Evolutionary conservation across 257 asterid genomes (phyloP).

Genomic region (Solanum chiquidenum): DNA sequence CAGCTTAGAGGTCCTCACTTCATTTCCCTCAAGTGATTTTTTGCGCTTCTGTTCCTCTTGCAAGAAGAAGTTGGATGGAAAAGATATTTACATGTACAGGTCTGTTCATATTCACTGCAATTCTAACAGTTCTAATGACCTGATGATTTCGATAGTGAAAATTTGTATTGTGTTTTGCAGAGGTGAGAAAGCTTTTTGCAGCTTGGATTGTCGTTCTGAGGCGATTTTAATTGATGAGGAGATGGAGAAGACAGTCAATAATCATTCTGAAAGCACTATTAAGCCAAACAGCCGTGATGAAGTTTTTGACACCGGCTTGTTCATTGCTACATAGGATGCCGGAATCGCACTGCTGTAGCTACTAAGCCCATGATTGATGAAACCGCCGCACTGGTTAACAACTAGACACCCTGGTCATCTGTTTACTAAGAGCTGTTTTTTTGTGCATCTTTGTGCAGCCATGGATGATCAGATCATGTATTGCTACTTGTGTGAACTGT

Average conservation of each 20-base stretch:
- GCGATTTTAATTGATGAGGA: constrained; percentile 70
- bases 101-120: constrained; percentile 6
- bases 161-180: constrained; percentile 29
- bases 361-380: constrained; percentile 38
- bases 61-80: constrained; percentile 75
- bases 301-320: constrained; percentile 29
- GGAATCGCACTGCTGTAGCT: not conserved
- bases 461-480: constrained; percentile 23
- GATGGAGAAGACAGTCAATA: constrained; percentile 32
- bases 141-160: not conserved
- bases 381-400: constrained; percentile 14
- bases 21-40: constrained; percentile 44
- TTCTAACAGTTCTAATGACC: not conserved
- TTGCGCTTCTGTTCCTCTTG: constrained; percentile 67
- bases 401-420: constrained; percentile 28
- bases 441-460: constrained; percentile 34
- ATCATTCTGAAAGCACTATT: constrained; percentile 15
- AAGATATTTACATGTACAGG: constrained; percentile 90
- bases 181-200: constrained; percentile 92
- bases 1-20: constrained; percentile 10
- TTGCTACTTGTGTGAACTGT: constrained; percentile 14
- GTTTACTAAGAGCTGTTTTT: constrained; percentile 27
- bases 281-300: constrained; percentile 18
- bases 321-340: constrained; percentile 13
- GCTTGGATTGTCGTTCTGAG: constrained; percentile 55